Conservation (phyloP, 768 basidiomycete species). For the Termitomyces sp. region DNA sequence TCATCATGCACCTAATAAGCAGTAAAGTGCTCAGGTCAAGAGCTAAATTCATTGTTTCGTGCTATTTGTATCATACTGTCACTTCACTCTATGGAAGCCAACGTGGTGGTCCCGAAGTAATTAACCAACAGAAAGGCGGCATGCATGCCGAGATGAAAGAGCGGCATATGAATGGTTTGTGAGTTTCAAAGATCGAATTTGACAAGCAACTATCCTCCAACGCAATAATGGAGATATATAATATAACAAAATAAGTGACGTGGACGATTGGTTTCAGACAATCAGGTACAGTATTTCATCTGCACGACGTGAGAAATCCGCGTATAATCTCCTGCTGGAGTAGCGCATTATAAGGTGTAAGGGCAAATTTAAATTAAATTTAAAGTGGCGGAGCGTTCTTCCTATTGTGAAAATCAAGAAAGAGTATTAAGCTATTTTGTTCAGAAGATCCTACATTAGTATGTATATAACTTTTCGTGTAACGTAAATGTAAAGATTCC, state of each 20-base stretch:
- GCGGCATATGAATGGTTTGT: not conserved
- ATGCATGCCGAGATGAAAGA: not conserved
- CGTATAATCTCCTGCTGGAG: not conserved
- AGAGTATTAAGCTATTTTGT: too few species aligned
- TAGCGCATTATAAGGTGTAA: not conserved
- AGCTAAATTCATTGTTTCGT: not conserved
- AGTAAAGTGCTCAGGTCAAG: conserved; percentile 11
- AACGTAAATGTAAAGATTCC: too few species aligned
- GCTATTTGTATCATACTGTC: not conserved
- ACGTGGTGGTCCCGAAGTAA: not conserved
- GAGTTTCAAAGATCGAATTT: not conserved
- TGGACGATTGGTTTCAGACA: not conserved
- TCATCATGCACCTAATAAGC: conserved; percentile 44
- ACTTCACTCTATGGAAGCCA: not conserved
- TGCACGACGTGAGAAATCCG: not conserved
- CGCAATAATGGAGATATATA: not conserved
- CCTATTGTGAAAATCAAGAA: too few species aligned
- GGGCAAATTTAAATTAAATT: too few species aligned
- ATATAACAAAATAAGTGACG: too few species aligned
- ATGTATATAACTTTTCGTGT: not conserved
- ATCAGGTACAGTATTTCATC: not conserved
- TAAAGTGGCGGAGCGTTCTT: too few species aligned
- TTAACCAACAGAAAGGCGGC: too few species aligned
- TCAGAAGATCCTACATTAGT: too few species aligned
- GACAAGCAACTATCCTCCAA: not conserved